phyloP scores from a whole-genome alignment of 2,329 filamentous ascomycete species.

The Clathrospora elynae region DNA sequence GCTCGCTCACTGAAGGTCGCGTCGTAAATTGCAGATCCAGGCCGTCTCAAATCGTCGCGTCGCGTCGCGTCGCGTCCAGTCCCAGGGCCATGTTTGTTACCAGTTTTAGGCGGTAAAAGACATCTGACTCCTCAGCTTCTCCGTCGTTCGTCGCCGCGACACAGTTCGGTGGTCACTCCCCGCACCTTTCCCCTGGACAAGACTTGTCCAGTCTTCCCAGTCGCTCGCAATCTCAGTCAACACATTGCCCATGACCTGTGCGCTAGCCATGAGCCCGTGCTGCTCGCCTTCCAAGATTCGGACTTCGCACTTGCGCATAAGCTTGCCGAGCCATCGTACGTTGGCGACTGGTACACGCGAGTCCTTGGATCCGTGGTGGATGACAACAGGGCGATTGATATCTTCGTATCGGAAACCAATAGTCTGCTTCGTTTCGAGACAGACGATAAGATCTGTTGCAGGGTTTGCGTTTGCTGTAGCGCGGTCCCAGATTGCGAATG shows the following conservation, averaged over 20 bases:
- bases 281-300: constrained; percentile 88
- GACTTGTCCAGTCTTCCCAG: constrained; percentile 62
- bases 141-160: constrained; percentile 23
- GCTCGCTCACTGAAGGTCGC: neutral
- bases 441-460: constrained; percentile 89
- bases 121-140: constrained; percentile 22
- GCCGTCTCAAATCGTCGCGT: no score
- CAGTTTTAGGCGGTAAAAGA: constrained; percentile 10
- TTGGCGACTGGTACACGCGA: constrained; percentile 93
- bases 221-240: constrained; percentile 92
- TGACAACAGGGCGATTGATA: constrained; percentile 86
- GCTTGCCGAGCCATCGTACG: constrained; percentile 89
- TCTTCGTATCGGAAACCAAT: constrained; percentile 98
- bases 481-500: constrained; percentile 91
- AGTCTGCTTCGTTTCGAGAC: constrained; percentile 84
- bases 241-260: constrained; percentile 90
- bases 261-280: constrained; percentile 94
- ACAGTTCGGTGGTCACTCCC: constrained; percentile 15
- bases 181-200: constrained; percentile 24
- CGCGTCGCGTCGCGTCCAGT: no score
- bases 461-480: constrained; percentile 92
- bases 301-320: constrained; percentile 92
- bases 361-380: constrained; percentile 91
- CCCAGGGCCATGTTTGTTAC: no score
- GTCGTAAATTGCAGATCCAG: no score